Evolutionary conservation across 495 filamentous ascomycete species (phyloP).

Genomic region (Trichocladium antarcticum): DNA sequence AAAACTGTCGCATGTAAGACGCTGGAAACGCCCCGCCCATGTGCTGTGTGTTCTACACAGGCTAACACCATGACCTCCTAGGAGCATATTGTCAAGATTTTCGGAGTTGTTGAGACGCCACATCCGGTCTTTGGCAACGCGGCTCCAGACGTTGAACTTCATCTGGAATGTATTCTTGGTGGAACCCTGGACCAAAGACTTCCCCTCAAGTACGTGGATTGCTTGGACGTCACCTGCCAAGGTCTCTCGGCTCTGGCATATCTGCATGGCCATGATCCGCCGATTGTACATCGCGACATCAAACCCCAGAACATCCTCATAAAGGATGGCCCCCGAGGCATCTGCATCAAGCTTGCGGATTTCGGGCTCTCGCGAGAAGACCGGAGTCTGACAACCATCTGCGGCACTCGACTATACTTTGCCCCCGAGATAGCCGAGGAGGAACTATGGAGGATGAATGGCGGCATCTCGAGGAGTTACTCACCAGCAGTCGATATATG

Average conservation of each 20-base stretch:
- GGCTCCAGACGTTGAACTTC: background rate
- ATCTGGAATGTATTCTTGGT: background rate
- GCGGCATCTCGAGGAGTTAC: background rate
- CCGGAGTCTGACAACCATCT: background rate
- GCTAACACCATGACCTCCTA: background rate
- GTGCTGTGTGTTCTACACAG: background rate
- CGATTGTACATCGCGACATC: slow-evolving; percentile 11
- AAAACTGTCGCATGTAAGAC: background rate
- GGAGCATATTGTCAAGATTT: background rate
- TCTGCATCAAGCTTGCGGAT: slow-evolving; percentile 5
- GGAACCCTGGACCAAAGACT: background rate
- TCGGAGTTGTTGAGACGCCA: background rate
- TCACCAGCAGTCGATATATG: background rate
- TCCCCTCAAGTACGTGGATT: background rate
- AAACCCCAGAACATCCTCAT: slow-evolving; percentile 7
- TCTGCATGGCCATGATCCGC: slow-evolving; percentile 4
- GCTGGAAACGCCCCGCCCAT: background rate
- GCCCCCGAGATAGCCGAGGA: background rate
- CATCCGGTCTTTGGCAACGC: background rate
- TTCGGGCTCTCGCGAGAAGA: slow-evolving; percentile 4
- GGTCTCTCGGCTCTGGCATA: background rate
- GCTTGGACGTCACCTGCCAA: background rate
- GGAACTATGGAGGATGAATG: background rate
- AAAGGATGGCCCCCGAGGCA: background rate
- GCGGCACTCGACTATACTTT: background rate